Base-by-base conservation (phyloP, 2,329 filamentous ascomycete species). In the Boeremia exigua region DNA sequence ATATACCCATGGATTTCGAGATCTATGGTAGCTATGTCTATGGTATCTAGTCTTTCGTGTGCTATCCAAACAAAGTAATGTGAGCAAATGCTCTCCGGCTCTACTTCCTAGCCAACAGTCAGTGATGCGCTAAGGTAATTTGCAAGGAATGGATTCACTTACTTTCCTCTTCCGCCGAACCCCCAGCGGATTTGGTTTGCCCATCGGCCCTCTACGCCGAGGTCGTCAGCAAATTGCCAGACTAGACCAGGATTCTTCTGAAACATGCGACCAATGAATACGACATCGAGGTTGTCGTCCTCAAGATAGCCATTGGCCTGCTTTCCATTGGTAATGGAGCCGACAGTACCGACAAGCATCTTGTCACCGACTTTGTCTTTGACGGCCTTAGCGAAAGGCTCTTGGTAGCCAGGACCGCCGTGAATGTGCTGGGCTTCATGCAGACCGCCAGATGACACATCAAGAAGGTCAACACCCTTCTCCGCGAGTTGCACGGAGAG, bases 231-330 rank as follows among this genome's bases (percentile, higher is more conserved):
- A 59, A 85, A 88, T 30, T 84, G 82, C 76, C 91, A 86, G 8
- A 92, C 88, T 70, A 92, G 86, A 54, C 90, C 87, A 0, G 92
- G 90, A 69, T 96, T 91, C 72, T 91, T 86, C 77, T 96, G 81
- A 75, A 95, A 95, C 68, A 89, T 88, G 52, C 91, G 82, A 0
- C 85, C 93, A 1, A 89, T 81, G 15, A 94, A 81, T 0, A 88
- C 86, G n/a, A 93, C 74, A 70, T 97, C 92, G 55, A 87, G 66
- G 39, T 68, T 66, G 23, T 72, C 69, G 8, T 71, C 56, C 46
- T 71, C 68, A 3, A 72, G 61, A 45, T 70, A 72, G 7, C 60
- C 66, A 32, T 72, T 72, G 14, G 91, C 92, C 72, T 88, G 82
- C 65, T 87, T 84, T 2, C 87, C 89, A 28, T 84, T 84, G 33